Base-by-base conservation (phyloP, 768 basidiomycete species). In the Amanita fuliginea region DNA sequence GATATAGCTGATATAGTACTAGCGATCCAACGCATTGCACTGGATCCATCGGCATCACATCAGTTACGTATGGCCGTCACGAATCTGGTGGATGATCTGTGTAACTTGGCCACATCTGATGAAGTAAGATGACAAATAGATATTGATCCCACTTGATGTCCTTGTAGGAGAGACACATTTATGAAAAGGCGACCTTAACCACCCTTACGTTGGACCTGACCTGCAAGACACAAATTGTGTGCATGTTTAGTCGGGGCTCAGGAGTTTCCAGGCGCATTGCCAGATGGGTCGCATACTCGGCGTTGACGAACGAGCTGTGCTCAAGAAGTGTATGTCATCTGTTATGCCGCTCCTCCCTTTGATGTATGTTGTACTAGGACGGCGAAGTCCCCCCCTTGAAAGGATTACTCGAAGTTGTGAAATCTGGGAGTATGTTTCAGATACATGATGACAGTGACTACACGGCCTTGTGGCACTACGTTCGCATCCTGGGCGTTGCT, bases 381-480 rank as follows among this genome's bases (percentile, higher is more conserved):
- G 75, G 74, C 54, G 59, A 55, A n/a, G 58, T 75, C 11, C 81
- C 79, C 7, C 67, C 77, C 3, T 70, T 89, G 6, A 49, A 61
- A n/a, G 67, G 71, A 2, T 55, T 85, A 7, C 60, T 78, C 18
- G 59, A 68, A 6, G 59, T 76, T n/a, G 65, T 90, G 47, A 68
- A 74, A 2, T 46, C 53, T 16, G 43, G 48, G 28, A 69, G 51
- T 60, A 63, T 76, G 40, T 81, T 88, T 53, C 72, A 78, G 19
- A 57, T 83, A 34, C 53, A 74, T 21, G 70, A 74, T 10, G 69
- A 74, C 16, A 79, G 74, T 3, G 77, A 86, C 61, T 88, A 80
- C 51, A 73, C 78, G 30, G 73, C 76, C 33, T 67, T 90, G 59
- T 64, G 70, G 4, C 72, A 73, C 58, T 67, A 78, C 53, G 65